Base-by-base conservation (phyloP, 129 eudicot species). In the Lonicera japonica region DNA sequence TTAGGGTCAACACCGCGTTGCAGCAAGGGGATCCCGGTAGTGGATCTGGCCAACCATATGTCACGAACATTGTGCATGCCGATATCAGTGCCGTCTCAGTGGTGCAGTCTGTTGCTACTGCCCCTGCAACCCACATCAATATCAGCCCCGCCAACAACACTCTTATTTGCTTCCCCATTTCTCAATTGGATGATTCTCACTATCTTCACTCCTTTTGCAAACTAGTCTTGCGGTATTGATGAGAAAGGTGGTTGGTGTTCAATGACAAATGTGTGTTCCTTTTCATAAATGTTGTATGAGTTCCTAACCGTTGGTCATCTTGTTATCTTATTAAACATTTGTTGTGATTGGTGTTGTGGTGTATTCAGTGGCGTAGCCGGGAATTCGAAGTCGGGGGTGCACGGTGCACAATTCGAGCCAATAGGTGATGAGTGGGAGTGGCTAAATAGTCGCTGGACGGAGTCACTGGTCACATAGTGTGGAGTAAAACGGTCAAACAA, bases 11-110 rank as follows among this genome's bases (percentile, higher is more conserved):
- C 71, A 84, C 62, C 11, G 91, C 91, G 46, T 77, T 66, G 51
- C 86, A 84, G 64, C 91, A 80, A 0, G 84, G 86, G 21, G 91
- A 70, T 20, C 77, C 84, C 0, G 86, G 91, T 0, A 47, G 11
- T 5, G 91, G 86, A 55, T 84, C 86, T 0, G 90, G 86, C 41
- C 73, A n/a, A 2, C 91, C 86, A 4, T 77, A 67, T 2, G 34
- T 74, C 21, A 77, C 75, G 66, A 84, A 84, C 56, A 50, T 67
- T 5, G 91, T 70, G 64, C 91, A 84, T n/a, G 83, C 66, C 25
- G 86, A 70, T 24, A 84, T 20, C 29, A 80, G 77, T 3, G 75
- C 73, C 7, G 79, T 75, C 68, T 80, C 86, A 4, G 81, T 77
- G 55, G 64, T 58, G 78, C 91, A 84, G 52, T 84, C 91, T 13